Base-by-base conservation (phyloP, 371 early-diverging fungal species). In the Choanephora cucurbitarum region DNA sequence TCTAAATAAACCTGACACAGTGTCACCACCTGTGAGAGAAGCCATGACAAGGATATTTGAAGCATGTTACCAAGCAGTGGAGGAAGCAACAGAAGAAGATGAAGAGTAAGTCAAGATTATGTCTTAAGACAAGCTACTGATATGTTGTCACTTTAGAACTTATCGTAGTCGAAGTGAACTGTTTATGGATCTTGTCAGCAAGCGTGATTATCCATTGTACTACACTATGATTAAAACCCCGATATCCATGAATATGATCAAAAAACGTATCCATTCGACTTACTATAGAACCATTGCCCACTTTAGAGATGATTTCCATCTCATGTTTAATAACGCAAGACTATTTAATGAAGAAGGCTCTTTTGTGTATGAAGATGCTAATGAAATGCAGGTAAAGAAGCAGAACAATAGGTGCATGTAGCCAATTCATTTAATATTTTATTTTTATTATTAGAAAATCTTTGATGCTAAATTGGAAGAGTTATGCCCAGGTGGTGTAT, bases 201-300 rank as follows among this genome's bases (percentile, higher is more conserved):
- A 82, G 58, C 73, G 78, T 47, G 82, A 85, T 39, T 94, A 93
- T 58, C 94, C 96, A 0, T 79, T 88, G 46, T 95, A 95, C 66
- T 95, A 95, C 69, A 69, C 80, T 49, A 75, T 91, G 66, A 96
- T 96, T 65, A 73, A 79, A 43, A 77, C 79, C n/a, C 96, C 95
- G 6, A 94, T 96, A 41, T 83, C 91, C 11, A 79, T 92, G 82
- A 79, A 80, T 24, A 76, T 83, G 55, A 87, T 91, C 66, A 81
- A 84, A 59, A 79, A 77, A 55, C 71, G 82, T 33, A 83, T 89
- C 33, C 71, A 81, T 18, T 75, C 77, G 1, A 57, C 69, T 5
- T 69, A 72, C 60, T 89, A 86, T 67, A 75, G 75, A 55, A 57
- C 70, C 4, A 60, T 83, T 4, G 62, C 60, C 2, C 73, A 82